These are phyloP conservation scores for Talaromyces ruber DNA, from an alignment of 495 filamentous ascomycete genomes.

Conservation along the genomic window DNA sequence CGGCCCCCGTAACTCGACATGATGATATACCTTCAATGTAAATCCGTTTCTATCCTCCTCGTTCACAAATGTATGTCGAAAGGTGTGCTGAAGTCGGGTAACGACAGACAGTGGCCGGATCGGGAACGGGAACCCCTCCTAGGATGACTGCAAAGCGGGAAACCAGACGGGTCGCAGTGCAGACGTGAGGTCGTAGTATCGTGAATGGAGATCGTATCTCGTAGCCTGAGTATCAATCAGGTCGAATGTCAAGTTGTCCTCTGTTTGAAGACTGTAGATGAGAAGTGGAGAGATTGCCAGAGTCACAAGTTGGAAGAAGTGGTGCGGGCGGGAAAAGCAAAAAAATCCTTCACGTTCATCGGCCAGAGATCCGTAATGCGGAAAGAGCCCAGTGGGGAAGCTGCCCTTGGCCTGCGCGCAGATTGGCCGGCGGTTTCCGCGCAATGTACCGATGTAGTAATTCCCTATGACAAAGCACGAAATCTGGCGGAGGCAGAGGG, in stretches of 20 bases:
- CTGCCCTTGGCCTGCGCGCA: background rate
- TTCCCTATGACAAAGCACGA: background rate
- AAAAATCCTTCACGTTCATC: background rate
- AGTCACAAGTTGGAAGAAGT: background rate
- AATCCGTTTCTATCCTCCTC: background rate
- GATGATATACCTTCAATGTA: background rate
- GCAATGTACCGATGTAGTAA: background rate
- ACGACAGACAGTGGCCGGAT: background rate
- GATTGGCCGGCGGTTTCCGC: background rate
- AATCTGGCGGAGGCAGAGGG: background rate
- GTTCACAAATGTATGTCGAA: background rate
- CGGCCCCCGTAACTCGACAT: constrained; percentile 56
- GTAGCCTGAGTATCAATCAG: background rate
- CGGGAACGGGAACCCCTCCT: background rate
- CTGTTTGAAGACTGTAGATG: background rate
- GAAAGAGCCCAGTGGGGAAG: background rate
- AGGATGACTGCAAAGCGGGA: background rate
- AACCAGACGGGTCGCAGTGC: background rate
- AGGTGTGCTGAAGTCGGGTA: background rate
- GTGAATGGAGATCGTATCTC: background rate
- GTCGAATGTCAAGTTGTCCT: background rate
- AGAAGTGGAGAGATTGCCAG: background rate
- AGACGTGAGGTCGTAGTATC: background rate
- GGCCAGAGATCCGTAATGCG: background rate
- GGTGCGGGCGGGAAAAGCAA: constrained; percentile 1